Evolutionary conservation across 2,329 filamentous ascomycete genomes (phyloP).

Genomic region (Chaetothyriales sp.): DNA sequence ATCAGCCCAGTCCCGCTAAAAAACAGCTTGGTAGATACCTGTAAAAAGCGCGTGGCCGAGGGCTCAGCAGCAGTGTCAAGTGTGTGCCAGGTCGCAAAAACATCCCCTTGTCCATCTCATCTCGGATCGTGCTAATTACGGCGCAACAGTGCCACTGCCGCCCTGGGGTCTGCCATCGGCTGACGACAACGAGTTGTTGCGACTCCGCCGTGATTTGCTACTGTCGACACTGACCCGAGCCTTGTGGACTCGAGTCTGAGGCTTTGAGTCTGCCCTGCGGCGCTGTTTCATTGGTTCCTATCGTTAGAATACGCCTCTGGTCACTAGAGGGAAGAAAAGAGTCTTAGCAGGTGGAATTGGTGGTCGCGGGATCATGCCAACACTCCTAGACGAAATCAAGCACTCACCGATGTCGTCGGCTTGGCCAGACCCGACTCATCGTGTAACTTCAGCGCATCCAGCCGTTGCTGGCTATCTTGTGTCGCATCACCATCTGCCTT

Average conservation of each 20-base stretch:
- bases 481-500: conserved; percentile 55
- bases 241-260: conserved; percentile 12
- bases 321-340: conserved; percentile 24
- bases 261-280: conserved; percentile 28
- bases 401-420: conserved; percentile 31
- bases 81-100: conserved; percentile 8
- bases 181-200: conserved; percentile 18
- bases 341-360: conserved; percentile 27
- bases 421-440: conserved; percentile 49
- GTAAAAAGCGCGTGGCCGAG: conserved; percentile 27
- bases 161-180: neutral
- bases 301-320: conserved; percentile 30
- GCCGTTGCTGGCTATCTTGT: conserved; percentile 69
- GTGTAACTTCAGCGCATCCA: conserved; percentile 81
- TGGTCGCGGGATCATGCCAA: neutral
- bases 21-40: conserved; percentile 24
- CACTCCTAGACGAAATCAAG: neutral
- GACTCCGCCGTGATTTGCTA: conserved; percentile 25
- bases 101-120: neutral
- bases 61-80: conserved; percentile 4
- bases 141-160: too few species aligned
- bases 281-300: conserved; percentile 31
- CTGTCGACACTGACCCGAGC: conserved; percentile 7
- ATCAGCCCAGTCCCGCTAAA: conserved; percentile 15
- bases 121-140: too few species aligned